Base-by-base conservation (phyloP, 2,329 filamentous ascomycete genomes). In the Sclerotinia subarctica region DNA sequence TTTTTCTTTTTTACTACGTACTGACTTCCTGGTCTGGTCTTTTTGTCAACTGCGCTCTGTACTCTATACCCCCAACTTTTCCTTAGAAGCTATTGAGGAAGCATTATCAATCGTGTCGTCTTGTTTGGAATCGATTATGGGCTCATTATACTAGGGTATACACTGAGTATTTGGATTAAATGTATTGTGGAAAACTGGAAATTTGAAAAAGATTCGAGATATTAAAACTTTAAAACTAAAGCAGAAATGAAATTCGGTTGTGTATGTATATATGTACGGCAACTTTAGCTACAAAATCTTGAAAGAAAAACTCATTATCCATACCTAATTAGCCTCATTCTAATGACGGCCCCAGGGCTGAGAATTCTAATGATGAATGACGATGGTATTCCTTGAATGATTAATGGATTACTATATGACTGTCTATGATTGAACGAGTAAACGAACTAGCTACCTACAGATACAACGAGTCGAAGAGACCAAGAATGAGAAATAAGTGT, bases 21-120 rank as follows among this genome's bases (percentile, higher is more conserved):
- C 44, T 38, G 44, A 15, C 46, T 62, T 13, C 26, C 19, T 29
- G 54, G 54, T 44, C 54, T 49, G 44, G 58, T 35, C 29, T 38
- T 51, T 29, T 51, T 49, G 58, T 51, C 58, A 62, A 24, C 26
- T 60, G 44, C 58, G 29, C 35, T 38, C 46, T 49, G 58, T 29
- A 62, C 38, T 35, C 29, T 62, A 62, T 62, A 62, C 58, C 58
- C 58, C 58, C 46, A 51, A 38, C 11, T 62, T 49, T 38, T 51
- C 44, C 21, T 35, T 51, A 1, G n/a, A 62, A 62, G 58, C 58
- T 38, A 19, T 49, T 19, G 15, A 17, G 17, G 44, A 60, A 47
- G 26, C 11, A 35, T 51, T 62, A 21, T 38, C 58, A 62, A 62
- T 62, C 46, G 29, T 51, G 24, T 62, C 19, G 19, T 56, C 35